A percentile compares a stretch with the other conserved stretches of the same genome.
Conservation (phyloP, 257 asterid species). For the Agastache rugosa region DNA sequence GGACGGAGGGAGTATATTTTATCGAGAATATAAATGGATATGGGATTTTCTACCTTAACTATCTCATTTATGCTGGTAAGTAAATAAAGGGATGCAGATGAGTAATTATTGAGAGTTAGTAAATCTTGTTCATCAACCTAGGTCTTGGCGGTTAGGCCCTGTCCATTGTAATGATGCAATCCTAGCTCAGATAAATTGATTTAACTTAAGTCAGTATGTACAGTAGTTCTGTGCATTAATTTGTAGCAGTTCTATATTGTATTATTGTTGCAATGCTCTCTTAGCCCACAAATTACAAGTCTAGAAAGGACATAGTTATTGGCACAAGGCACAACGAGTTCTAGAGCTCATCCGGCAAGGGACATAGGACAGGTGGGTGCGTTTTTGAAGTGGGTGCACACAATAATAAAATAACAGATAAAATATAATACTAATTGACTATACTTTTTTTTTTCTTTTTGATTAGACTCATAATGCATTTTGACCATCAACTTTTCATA, state of each 20-base stretch:
- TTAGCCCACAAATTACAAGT: not conserved
- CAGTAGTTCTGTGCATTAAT: not conserved
- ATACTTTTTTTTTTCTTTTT: not conserved
- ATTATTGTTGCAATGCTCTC: not conserved
- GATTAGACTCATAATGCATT: not conserved
- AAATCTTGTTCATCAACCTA: conserved; percentile 14
- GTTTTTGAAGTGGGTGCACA: not conserved
- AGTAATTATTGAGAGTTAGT: conserved; percentile 1
- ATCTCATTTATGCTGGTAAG: too few relatives aligned
- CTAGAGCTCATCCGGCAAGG: not conserved
- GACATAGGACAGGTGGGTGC: not conserved
- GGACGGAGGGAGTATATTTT: too few relatives aligned
- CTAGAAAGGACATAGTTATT: not conserved
- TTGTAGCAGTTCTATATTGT: not conserved
- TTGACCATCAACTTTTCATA: not conserved
- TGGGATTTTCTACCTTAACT: too few relatives aligned
- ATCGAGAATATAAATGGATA: too few relatives aligned
- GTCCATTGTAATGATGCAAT: not conserved
- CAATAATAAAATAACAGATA: not conserved
- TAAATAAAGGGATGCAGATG: too few relatives aligned
- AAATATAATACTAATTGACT: not conserved
- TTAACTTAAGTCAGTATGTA: not conserved
- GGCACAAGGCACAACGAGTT: not conserved
- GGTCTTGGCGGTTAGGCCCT: conserved; percentile 8
- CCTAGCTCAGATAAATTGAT: conserved; percentile 1